Evolutionary conservation across 208 protist species (phyloP), one percentile per base, ranked within the genome.

Genomic region (Borovskyia barvae): DNA sequence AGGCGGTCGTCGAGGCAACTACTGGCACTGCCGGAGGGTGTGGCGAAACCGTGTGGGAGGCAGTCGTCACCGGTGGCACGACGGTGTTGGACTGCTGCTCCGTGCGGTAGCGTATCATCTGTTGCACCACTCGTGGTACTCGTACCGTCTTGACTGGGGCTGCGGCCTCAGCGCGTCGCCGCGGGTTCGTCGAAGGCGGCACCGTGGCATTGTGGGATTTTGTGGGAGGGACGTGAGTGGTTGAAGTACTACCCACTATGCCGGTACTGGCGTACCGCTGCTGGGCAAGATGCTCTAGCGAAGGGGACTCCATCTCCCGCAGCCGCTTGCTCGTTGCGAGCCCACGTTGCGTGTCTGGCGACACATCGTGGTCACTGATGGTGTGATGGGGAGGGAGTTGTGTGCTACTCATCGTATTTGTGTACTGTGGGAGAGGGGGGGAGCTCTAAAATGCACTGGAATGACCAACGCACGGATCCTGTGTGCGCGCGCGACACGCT

Each of bases 251-350:
- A 8, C 11, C 25, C 37, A 6, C 24, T 7, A 14, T 39, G 33
- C 33, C 14, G 9, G 33, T 14, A 14, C 15, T 6, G 36, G 39
- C 39, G 58, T 82, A 83, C 11, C 63, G 70, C 54, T 85, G 68
- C 72, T 71, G 48, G 2, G 78, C 78, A 3, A 91, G 56, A 9
- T 59, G 36, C 45, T 85, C 62, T 42, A 90, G 72, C 40, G 58
- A 37, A 20, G 84, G 69, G 9, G 61, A 58, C 71, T 96, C 87
- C 54, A 91, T 83, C 66, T 92, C 77, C 45, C 86, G 77, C 45
- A 94, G 72, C 24, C 90, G 80, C 55, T 71, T 45, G 32, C 60
- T 71, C 51, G 72, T 76, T 5, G 79, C 75, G 9, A 75, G 47
- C 37, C 79, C 80, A n/a, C 83, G 81, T 15, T 77, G 70, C 3